A percentile compares a stretch with the other conserved stretches of the same genome.
These are phyloP conservation scores for Podospora comata DNA, from an alignment of 495 filamentous ascomycete species.

Conservation along the genomic window DNA sequence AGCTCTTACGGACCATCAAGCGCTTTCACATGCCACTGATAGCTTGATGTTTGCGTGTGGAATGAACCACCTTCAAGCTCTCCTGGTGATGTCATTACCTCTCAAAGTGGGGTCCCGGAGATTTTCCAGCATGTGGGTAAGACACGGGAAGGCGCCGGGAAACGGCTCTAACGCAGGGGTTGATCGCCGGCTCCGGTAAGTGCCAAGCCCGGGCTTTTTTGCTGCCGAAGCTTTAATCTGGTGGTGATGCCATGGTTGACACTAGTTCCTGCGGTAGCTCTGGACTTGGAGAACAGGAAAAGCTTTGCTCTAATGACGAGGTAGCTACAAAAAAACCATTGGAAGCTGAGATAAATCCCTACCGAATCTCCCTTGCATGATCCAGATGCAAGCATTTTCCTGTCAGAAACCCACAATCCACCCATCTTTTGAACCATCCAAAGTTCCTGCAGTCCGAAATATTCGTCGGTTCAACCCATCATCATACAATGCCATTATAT, in stretches of 20 bases:
- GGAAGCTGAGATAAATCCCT: neutral
- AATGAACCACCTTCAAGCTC: neutral
- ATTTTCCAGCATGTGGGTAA: neutral
- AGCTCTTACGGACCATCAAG: neutral
- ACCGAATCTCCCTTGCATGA: neutral
- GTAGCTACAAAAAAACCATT: neutral
- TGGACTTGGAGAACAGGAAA: too few relatives aligned
- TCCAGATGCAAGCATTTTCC: neutral
- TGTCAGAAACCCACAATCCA: neutral
- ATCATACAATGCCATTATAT: neutral
- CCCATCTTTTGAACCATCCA: too few relatives aligned
- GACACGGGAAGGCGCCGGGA: neutral
- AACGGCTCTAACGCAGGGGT: neutral
- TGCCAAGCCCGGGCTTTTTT: neutral
- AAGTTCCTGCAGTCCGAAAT: too few relatives aligned
- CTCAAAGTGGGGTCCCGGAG: neutral
- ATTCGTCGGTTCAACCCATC: neutral
- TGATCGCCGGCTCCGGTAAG: neutral
- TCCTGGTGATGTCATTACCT: neutral
- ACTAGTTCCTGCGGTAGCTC: neutral
- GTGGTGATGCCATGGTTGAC: neutral
- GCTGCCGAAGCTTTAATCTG: neutral
- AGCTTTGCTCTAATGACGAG: neutral
- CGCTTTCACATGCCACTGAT: neutral
- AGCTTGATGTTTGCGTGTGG: conserved; percentile 1